A percentile compares a stretch with the other conserved stretches of the same genome.
These are phyloP conservation scores for Cadophora sp. DNA, from an alignment of 2,329 filamentous ascomycete genomes.

Conservation along the genomic window DNA sequence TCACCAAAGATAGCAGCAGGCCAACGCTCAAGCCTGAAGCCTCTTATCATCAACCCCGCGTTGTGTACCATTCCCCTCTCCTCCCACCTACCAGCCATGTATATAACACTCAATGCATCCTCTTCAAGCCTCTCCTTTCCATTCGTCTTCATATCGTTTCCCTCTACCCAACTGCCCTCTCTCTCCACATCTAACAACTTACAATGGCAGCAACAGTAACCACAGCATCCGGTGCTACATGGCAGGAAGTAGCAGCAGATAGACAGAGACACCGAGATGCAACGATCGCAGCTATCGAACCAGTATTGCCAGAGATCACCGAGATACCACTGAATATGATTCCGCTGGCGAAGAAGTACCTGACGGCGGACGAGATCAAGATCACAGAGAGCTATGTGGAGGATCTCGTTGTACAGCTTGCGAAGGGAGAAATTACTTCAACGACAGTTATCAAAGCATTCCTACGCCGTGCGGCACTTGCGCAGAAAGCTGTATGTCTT, in stretches of 20 bases:
- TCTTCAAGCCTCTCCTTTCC: not conserved
- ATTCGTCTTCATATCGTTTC: too few relatives aligned
- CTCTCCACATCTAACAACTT: not conserved
- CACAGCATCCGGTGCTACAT: conserved; percentile 46
- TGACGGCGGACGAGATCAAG: conserved; percentile 54
- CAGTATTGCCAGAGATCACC: conserved; percentile 48
- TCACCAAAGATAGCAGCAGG: conserved; percentile 43
- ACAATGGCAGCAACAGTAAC: conserved; percentile 42
- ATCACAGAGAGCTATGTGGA: conserved; percentile 57
- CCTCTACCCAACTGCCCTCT: not conserved
- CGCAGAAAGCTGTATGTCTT: conserved; percentile 53
- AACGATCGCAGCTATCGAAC: conserved; percentile 51
- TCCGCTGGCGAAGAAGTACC: conserved; percentile 52
- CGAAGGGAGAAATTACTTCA: conserved; percentile 52
- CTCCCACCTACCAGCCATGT: conserved; percentile 7
- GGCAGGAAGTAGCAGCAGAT: conserved; percentile 55
- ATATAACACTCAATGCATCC: conserved; percentile 22
- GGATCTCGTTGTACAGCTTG: conserved; percentile 55
- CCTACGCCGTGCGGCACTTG: conserved; percentile 59
- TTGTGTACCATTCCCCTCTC: conserved; percentile 8
- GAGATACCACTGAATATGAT: conserved; percentile 54
- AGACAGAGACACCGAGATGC: conserved; percentile 54
- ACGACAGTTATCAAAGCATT: conserved; percentile 59
- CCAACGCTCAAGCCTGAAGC: not conserved
- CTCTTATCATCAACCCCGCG: conserved; percentile 8